Percentiles rank a stretch among this genome's conserved stretches.
phyloP scores from a whole-genome alignment of 176 grass and related monocot species.

The Alopecurus myosuroides region DNA sequence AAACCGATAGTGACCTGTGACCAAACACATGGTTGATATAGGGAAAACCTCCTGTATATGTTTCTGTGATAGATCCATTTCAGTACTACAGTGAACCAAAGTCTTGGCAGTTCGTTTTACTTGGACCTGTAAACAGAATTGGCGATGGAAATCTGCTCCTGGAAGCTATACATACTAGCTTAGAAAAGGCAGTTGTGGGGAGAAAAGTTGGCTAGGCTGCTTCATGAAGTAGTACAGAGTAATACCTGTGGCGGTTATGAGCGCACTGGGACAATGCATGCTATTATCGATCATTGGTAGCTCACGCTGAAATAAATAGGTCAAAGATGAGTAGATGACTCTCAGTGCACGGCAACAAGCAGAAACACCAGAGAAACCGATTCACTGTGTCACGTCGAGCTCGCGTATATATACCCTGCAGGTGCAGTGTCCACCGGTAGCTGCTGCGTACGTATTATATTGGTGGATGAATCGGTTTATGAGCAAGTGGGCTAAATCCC shows the following conservation, averaged over 20 bases:
- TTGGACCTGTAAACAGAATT: neutral
- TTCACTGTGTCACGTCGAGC: neutral
- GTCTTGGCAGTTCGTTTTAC: neutral
- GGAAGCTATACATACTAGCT: neutral
- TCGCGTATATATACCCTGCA: slow-evolving; percentile 34
- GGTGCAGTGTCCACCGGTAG: slow-evolving; percentile 6
- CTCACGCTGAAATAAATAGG: neutral
- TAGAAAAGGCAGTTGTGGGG: neutral
- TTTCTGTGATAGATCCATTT: neutral
- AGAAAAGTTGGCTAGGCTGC: neutral
- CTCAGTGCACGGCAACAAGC: neutral
- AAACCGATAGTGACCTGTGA: neutral
- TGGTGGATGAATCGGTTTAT: no score
- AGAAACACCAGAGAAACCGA: neutral
- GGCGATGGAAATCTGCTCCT: neutral
- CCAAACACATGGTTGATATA: neutral
- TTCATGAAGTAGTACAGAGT: neutral
- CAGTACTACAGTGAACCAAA: neutral
- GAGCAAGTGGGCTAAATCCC: no score
- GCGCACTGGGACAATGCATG: no score
- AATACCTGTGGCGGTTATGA: neutral
- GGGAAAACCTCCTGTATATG: neutral
- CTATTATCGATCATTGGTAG: neutral
- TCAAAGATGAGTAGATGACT: neutral
- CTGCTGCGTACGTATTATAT: no score